Base-by-base conservation (phyloP, 2,329 filamentous ascomycete genomes). In the Westerdykella sp. region DNA sequence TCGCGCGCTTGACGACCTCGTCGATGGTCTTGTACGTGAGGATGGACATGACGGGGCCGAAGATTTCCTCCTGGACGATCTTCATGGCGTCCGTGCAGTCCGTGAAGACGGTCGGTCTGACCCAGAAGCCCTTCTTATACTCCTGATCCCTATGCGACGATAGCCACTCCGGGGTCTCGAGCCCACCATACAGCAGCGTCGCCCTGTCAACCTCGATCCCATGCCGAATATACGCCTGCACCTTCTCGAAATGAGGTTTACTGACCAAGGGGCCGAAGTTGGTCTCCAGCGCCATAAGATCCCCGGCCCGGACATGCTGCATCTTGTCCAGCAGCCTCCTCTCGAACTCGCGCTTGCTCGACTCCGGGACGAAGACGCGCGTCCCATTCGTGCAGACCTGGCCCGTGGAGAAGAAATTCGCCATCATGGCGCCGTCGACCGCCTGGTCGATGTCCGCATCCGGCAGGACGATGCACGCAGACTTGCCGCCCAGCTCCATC, bases 341-440 rank as follows among this genome's bases (percentile, higher is more conserved):
- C 64, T 94, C 87, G 51, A 95, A 90, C 0, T 71, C n/a, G 73
- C 12, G 69, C 61, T 89, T 81, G 65, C 88, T 75, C 31, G 69
- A 62, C 28, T 74, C 69, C 0, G 85, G 87, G 2, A 95, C 77
- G 63, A 95, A 95, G 28, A 95, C 88, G 10, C 89, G 77, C 1
- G 89, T 95, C 39, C 89, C 89, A 64, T 95, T 95, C 40, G 89
- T 95, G 76, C 89, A 95, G 40, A 95, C 88, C 68, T 95, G 89
- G 23, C 89, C 89, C 0, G 85, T 86, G 53, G 84, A 89, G 74
- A 86, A 95, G 71, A 95, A 95, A 68, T 95, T 95, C 56, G 88
- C 89, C 75, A 94, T 87, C 84, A 95, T 90, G 50, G 87, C 88
- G 23, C 87, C 85, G 58, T 95, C 84, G 28, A 87, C 89, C n/a